These are phyloP conservation scores for Beauveria rudraprayagi DNA, from an alignment of 2,329 filamentous ascomycete species.

Conservation along the genomic window DNA sequence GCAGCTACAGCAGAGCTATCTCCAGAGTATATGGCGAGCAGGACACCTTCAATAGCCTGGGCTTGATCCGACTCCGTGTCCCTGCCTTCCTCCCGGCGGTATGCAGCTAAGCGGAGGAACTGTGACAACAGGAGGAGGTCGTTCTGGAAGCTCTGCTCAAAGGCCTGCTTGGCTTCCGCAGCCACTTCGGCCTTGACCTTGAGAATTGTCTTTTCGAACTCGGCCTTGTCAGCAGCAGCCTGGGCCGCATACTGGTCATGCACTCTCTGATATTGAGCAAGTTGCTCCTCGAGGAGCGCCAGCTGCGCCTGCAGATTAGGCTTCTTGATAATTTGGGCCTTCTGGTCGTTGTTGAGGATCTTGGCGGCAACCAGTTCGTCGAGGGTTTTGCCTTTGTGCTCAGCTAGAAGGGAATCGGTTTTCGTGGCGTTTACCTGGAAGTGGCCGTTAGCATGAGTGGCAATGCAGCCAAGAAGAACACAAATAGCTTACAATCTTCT, in stretches of 20 bases:
- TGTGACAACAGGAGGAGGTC: slow-evolving; percentile 66
- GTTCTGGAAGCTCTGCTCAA: slow-evolving; percentile 49
- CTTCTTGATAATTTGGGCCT: slow-evolving; percentile 69
- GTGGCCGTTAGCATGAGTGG: background rate
- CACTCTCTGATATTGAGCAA: slow-evolving; percentile 66
- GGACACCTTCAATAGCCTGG: slow-evolving; percentile 70
- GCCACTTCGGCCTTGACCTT: slow-evolving; percentile 47
- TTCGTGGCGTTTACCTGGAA: slow-evolving; percentile 60
- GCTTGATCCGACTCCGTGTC: slow-evolving; percentile 62
- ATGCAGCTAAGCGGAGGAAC: slow-evolving; percentile 72
- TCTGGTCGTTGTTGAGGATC: slow-evolving; percentile 76
- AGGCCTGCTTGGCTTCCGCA: slow-evolving; percentile 41
- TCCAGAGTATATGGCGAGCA: slow-evolving; percentile 71
- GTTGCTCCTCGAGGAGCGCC: slow-evolving; percentile 63
- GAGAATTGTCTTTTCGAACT: slow-evolving; percentile 50
- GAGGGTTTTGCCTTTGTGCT: slow-evolving; percentile 62
- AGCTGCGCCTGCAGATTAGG: slow-evolving; percentile 62
- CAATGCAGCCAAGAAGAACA: slow-evolving; percentile 9
- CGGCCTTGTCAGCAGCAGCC: slow-evolving; percentile 49
- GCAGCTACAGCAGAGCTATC: slow-evolving; percentile 66
- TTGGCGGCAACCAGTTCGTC: slow-evolving; percentile 63
- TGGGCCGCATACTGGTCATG: slow-evolving; percentile 62
- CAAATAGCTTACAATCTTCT: slow-evolving; percentile 67
- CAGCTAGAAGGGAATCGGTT: slow-evolving; percentile 59
- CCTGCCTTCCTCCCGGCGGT: slow-evolving; percentile 62